Conservation (phyloP, 2,329 filamentous ascomycete genomes). For the Cadophora gregata region DNA sequence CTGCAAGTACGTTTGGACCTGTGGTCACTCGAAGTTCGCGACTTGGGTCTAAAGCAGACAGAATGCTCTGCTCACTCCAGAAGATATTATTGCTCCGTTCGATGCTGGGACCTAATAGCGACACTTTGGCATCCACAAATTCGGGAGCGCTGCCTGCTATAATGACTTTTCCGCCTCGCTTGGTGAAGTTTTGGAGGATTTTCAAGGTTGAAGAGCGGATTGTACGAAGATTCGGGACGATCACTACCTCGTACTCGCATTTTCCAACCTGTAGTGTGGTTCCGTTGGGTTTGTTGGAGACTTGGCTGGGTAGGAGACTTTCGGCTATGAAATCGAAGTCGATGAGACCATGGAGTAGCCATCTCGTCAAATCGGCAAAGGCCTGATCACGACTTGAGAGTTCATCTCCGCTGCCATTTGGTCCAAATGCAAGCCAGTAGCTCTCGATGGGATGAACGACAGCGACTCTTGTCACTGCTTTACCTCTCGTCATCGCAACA, state of each 20-base stretch:
- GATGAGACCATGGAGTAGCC: slow-evolving; percentile 43
- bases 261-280: slow-evolving; percentile 38
- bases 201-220: slow-evolving; percentile 43
- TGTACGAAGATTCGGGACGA: slow-evolving; percentile 44
- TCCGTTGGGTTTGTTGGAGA: slow-evolving; percentile 13
- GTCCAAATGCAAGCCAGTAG: slow-evolving; percentile 45
- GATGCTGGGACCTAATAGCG: slow-evolving; percentile 25
- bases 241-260: slow-evolving; percentile 44
- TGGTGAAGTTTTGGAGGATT: slow-evolving; percentile 37
- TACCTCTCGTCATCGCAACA: slow-evolving; percentile 43
- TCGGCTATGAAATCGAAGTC: slow-evolving; percentile 47
- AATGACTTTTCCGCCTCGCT: slow-evolving; percentile 38
- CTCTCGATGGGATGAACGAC: slow-evolving; percentile 46
- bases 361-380: slow-evolving; percentile 41
- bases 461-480: slow-evolving; percentile 41
- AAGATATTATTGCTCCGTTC: slow-evolving; percentile 29
- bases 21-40: slow-evolving; percentile 37
- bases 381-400: slow-evolving; percentile 36
- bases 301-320: slow-evolving; percentile 40
- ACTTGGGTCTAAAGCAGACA: slow-evolving; percentile 35
- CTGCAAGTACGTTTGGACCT: slow-evolving; percentile 17
- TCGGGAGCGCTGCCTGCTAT: slow-evolving; percentile 37
- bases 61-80: slow-evolving; percentile 36
- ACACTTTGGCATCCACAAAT: slow-evolving; percentile 37
- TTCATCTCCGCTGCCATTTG: slow-evolving; percentile 40